Evolutionary conservation across 2,329 filamentous ascomycete species (phyloP), one percentile per base, ranked within the genome.

Genomic region (Tolypocladium guangdongense): DNA sequence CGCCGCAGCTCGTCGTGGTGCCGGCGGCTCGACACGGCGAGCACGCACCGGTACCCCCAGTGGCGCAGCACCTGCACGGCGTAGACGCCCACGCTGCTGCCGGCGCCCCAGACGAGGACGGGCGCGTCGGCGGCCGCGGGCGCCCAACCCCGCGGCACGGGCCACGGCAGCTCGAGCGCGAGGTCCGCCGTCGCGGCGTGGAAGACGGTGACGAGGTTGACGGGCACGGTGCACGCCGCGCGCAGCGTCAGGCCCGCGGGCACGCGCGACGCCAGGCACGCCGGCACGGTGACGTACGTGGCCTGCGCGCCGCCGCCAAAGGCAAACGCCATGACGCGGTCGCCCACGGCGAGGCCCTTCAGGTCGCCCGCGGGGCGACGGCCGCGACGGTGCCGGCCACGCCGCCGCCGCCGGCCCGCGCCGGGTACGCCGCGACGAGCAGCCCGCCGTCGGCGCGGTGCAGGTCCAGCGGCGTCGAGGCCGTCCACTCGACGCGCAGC

Each of bases 391-490:
- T 72, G 3, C 82, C 82, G 5, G 74, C 78, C 4, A 72, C 66
- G 24, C 74, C 72, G 52, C 75, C 74, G 51, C 73, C 72, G 36
- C 81, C 80, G 11, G 79, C 68, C 7, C 78, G 66, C 56, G 74
- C 69, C 0, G 80, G 80, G 27, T 73, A 68, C 11, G 65, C 66
- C 32, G 68, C 60, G 12, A 82, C 71, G 14, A 83, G 62, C 0
- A 85, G 68, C 0, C 78, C 80, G 37, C 81, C 80, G 59, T 84
- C 80, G 46, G 79, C 78, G 55, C 80, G 76, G 64, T 85, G 82
- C 7, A 85, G 68, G 58, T 85, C 80, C 0, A 85, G 68, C 0
- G 82, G 82, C 1, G 78, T 81, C 1, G 81, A 82, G 2, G 80
- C 75, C 2, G 79, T 81, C 78, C 78, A 85, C 54, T 76, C 68